phyloP scores from a whole-genome alignment of 106 monocot genomes.

The Phalaenopsis equestris region DNA sequence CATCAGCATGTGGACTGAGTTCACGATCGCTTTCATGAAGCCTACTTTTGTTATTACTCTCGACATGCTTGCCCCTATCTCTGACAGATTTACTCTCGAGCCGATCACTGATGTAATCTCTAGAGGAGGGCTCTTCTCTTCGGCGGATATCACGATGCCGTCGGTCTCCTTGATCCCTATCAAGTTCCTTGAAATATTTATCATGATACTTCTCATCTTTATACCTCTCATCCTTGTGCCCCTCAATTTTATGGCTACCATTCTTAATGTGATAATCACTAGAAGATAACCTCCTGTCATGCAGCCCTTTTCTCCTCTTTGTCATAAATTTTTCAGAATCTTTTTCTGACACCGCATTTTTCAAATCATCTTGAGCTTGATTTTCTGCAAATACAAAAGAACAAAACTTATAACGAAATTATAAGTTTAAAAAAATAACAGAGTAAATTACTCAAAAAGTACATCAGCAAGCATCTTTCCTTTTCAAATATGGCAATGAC shows the following conservation, averaged over 20 bases:
- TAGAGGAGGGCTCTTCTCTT: slow-evolving; percentile 28
- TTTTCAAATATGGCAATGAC: neutral
- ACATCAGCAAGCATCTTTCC: neutral
- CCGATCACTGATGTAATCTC: slow-evolving; percentile 30
- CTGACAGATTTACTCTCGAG: slow-evolving; percentile 38
- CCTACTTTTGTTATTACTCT: slow-evolving; percentile 46
- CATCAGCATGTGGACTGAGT: slow-evolving; percentile 36
- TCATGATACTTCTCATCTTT: slow-evolving; percentile 37
- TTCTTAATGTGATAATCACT: slow-evolving; percentile 37
- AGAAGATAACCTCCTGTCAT: slow-evolving; percentile 25
- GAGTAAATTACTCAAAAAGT: neutral
- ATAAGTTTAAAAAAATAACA: neutral
- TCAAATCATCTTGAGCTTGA: slow-evolving; percentile 1
- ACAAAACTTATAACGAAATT: neutral
- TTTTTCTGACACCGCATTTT: slow-evolving; percentile 28
- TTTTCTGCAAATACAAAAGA: neutral
- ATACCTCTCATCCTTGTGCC: slow-evolving; percentile 42
- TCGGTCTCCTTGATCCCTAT: slow-evolving; percentile 28
- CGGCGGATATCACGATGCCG: slow-evolving; percentile 25
- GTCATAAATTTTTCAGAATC: slow-evolving; percentile 26
- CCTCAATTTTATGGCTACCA: slow-evolving; percentile 42
- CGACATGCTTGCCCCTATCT: slow-evolving; percentile 29
- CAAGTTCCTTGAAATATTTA: slow-evolving; percentile 36
- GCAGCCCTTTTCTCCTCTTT: slow-evolving; percentile 36
- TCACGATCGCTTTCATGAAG: slow-evolving; percentile 41